Conservation (phyloP, 164 flowering plant genomes). For the Brasenia schreberi region DNA sequence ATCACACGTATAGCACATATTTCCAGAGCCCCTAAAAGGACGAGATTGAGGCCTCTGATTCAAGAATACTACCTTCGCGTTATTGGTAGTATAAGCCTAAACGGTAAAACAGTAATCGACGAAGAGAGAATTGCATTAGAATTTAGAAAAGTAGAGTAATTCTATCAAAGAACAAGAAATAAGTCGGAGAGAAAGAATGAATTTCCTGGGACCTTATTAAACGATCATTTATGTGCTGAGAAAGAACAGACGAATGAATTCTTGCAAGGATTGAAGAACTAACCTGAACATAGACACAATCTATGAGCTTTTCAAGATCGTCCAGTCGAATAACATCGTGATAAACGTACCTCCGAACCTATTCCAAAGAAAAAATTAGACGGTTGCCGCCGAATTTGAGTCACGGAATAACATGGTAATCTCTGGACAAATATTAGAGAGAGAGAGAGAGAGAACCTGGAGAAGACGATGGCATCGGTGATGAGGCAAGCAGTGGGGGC, state of each 20-base stretch:
- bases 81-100: constrained; percentile 64
- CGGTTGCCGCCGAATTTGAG: not conserved
- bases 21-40: constrained; percentile 44
- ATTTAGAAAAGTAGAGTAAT: not conserved
- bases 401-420: constrained; percentile 9
- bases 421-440: not conserved
- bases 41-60: constrained; percentile 61
- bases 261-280: constrained; percentile 3
- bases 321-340: constrained; percentile 70
- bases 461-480: constrained; percentile 71
- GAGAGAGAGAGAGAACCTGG: constrained; percentile 25
- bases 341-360: constrained; percentile 84
- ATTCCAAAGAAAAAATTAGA: constrained; percentile 2
- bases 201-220: not conserved
- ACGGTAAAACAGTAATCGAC: not conserved
- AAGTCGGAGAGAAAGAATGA: not conserved
- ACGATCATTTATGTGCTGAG: not conserved
- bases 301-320: constrained; percentile 60
- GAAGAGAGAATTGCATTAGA: not conserved
- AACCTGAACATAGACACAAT: constrained; percentile 68
- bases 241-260: not conserved
- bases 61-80: constrained; percentile 68
- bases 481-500: constrained; percentile 62
- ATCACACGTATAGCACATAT: constrained; percentile 57
- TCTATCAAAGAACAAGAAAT: not conserved